Evolutionary conservation across 2,329 filamentous ascomycete genomes (phyloP).

Genomic region (Oidium heveae): DNA sequence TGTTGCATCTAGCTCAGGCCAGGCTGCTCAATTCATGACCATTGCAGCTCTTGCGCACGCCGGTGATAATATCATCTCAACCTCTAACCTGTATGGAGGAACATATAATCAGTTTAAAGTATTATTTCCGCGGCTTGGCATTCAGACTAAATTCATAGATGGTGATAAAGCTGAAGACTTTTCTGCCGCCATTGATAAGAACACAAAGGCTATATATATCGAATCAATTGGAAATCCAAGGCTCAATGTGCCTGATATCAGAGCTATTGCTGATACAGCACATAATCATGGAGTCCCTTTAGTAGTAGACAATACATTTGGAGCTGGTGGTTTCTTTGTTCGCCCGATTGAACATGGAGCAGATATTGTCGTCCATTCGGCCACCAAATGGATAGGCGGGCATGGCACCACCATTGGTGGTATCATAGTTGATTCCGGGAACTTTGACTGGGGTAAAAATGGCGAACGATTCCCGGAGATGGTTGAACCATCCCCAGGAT

Average conservation of each 20-base stretch:
- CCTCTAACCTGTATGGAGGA: conserved; percentile 75
- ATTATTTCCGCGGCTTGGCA: conserved; percentile 61
- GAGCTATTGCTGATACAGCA: conserved; percentile 60
- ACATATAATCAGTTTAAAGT: conserved; percentile 98
- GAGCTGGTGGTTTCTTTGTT: conserved; percentile 70
- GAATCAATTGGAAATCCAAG: conserved; percentile 78
- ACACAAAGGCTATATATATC: conserved; percentile 76
- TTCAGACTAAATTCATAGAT: conserved; percentile 65
- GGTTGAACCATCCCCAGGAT: conserved; percentile 65
- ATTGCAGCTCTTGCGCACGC: conserved; percentile 61
- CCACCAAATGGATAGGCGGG: conserved; percentile 92
- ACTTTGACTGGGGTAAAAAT: conserved; percentile 82
- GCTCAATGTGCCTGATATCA: conserved; percentile 82
- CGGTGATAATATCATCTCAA: conserved; percentile 84
- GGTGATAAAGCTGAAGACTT: conserved; percentile 63
- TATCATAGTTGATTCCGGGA: conserved; percentile 65
- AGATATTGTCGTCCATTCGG: conserved; percentile 34
- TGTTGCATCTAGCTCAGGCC: conserved; percentile 63
- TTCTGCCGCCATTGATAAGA: conserved; percentile 62
- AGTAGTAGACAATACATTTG: conserved; percentile 74
- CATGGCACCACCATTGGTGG: conserved; percentile 84
- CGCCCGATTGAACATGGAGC: conserved; percentile 74
- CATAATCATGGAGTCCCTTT: conserved; percentile 36
- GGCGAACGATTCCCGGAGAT: conserved; percentile 76
- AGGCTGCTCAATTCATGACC: conserved; percentile 79